Evolutionary conservation across 257 asterid species (phyloP), one percentile per base, ranked within the genome.

Genomic region (Solanum lycopersicoides): DNA sequence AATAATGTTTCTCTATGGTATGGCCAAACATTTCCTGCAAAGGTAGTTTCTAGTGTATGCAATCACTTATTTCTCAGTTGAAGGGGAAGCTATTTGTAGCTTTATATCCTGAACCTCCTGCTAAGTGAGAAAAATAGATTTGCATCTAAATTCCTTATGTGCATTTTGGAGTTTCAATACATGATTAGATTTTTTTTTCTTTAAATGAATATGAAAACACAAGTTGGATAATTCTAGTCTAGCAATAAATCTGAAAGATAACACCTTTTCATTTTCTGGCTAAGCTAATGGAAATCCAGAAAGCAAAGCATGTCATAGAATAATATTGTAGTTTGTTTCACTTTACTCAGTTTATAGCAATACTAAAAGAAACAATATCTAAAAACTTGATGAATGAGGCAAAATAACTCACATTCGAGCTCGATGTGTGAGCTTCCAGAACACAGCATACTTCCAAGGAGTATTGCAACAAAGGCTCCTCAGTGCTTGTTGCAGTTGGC

Each of bases 381-480:
- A 11, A 82, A 14, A 82, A 32, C 21, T 18, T 21, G 44, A 82
- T 53, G 45, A 83, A 63, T 32, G 35, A 45, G 74, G 5, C 75
- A 79, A 87, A 86, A 89, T 75, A 86, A 93, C 99, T 95, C 93
- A 97, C 99, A 92, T 94, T 90, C 93, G 94, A 35, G 95, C 86
- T 83, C 92, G 95, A 83, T 95, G 98, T 85, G 91, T 92, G 90
- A 95, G 97, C 94, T 95, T 95, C 99, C 99, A 97, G 88, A 97
- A 95, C 89, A 95, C 95, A 75, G 98, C 98, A 90, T 95, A 95
- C 86, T 92, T 92, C 99, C 99, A 97, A 68, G 92, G 95, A 87
- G 95, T 90, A 83, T 93, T 90, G 85, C 91, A 92, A 90, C 99
- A 97, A 83, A 97, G 93, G 87, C 93, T 86, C 93, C 96, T 93